Evolutionary conservation across 2,329 filamentous ascomycete genomes (phyloP).

Genomic region (Ceratocystis cubensis): DNA sequence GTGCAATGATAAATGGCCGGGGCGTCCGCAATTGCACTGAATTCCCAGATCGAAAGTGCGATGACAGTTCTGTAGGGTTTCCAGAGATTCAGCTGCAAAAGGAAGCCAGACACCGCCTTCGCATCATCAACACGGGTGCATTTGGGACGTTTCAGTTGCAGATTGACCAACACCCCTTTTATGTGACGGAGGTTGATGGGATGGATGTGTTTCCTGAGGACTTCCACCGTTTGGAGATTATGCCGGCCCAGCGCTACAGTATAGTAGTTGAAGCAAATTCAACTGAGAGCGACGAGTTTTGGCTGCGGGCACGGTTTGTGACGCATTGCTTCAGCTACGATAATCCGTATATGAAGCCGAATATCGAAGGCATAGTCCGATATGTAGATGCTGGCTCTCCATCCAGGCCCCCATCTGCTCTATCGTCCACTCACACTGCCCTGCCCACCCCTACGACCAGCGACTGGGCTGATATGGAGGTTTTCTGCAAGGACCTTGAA

Average conservation of each 20-base stretch:
- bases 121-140: constrained; percentile 57
- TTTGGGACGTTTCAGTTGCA: constrained; percentile 62
- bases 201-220: constrained; percentile 49
- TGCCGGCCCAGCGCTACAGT: constrained; percentile 60
- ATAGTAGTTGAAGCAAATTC: constrained; percentile 50
- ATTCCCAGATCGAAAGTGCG: constrained; percentile 34
- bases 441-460: constrained; percentile 28
- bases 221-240: constrained; percentile 50
- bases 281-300: constrained; percentile 42
- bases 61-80: constrained; percentile 30
- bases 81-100: constrained; percentile 38
- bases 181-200: constrained; percentile 58
- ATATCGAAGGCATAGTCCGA: constrained; percentile 27
- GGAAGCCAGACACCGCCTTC: constrained; percentile 49
- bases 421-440: constrained; percentile 17
- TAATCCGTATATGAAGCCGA: constrained; percentile 27
- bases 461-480: constrained; percentile 37
- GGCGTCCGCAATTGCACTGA: constrained; percentile 29
- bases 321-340: constrained; percentile 30
- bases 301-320: constrained; percentile 45
- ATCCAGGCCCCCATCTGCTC: neutral
- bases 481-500: constrained; percentile 43
- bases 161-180: constrained; percentile 53
- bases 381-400: constrained; percentile 23
- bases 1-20: constrained; percentile 49